Conservation (phyloP, 306 rosid species). For the Crotalaria pallida region DNA sequence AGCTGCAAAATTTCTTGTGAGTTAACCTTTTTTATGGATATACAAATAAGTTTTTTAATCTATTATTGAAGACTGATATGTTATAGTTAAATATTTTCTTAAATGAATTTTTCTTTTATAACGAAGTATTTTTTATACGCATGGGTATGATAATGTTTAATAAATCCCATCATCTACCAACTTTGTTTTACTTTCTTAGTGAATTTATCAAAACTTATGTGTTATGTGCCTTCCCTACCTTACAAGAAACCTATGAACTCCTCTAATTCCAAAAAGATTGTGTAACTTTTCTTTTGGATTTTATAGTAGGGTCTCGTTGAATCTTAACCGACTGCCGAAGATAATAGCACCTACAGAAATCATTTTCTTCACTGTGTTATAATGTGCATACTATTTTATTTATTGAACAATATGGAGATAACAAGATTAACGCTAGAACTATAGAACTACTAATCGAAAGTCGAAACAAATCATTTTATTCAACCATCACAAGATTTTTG, state of each 20-base stretch:
- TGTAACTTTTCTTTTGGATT: slow-evolving; percentile 25
- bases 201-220: slow-evolving; percentile 30
- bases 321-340: background rate
- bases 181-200: too few species aligned
- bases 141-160: too few species aligned
- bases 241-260: slow-evolving; percentile 47
- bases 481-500: background rate
- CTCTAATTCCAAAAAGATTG: slow-evolving; percentile 28
- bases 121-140: too few species aligned
- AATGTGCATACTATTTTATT: background rate
- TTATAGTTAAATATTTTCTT: too few species aligned
- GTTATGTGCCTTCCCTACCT: slow-evolving; percentile 50
- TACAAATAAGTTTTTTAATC: too few species aligned
- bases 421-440: background rate
- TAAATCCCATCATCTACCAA: too few species aligned
- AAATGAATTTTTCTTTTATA: too few species aligned
- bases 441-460: too few species aligned
- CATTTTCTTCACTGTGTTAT: background rate
- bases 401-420: background rate
- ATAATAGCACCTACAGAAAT: background rate
- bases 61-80: too few species aligned
- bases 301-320: background rate
- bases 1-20: background rate
- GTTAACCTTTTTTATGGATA: too few species aligned
- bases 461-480: too few species aligned